Percentiles rank a stretch among this genome's conserved stretches.
These are phyloP conservation scores for Rhizopus microsporus DNA, from an alignment of 371 early-diverging fungal species.

Conservation along the genomic window DNA sequence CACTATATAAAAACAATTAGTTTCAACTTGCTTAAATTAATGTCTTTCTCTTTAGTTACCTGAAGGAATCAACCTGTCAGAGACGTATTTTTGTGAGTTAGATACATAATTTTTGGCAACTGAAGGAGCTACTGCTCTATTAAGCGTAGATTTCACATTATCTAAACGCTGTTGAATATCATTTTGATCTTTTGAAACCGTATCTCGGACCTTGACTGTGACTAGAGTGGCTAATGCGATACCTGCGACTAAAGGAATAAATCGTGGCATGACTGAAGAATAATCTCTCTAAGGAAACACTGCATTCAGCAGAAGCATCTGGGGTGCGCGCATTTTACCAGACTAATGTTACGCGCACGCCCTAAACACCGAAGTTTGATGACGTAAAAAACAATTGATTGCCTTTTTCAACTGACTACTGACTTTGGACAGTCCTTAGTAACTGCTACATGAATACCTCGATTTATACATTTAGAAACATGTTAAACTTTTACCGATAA, in stretches of 20 bases:
- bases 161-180: slow-evolving; percentile 24
- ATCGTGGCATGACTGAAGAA: slow-evolving; percentile 22
- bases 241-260: slow-evolving; percentile 27
- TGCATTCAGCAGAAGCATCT: too few species aligned
- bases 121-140: slow-evolving; percentile 19
- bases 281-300: too few species aligned
- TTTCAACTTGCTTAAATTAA: neutral
- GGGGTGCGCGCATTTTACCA: too few species aligned
- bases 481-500: too few species aligned
- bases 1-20: slow-evolving; percentile 22
- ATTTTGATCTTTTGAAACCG: slow-evolving; percentile 17
- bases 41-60: slow-evolving; percentile 19
- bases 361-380: too few species aligned
- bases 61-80: slow-evolving; percentile 29
- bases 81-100: slow-evolving; percentile 30
- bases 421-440: too few species aligned
- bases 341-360: too few species aligned
- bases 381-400: too few species aligned
- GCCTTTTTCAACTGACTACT: too few species aligned
- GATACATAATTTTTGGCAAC: slow-evolving; percentile 5
- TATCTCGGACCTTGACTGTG: slow-evolving; percentile 23
- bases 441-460: too few species aligned
- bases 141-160: slow-evolving; percentile 22
- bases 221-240: slow-evolving; percentile 23
- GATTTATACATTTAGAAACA: too few species aligned